These are phyloP conservation scores for Stereum hirsutum DNA, from an alignment of 1,284 basidiomycete genomes.

Conservation along the genomic window DNA sequence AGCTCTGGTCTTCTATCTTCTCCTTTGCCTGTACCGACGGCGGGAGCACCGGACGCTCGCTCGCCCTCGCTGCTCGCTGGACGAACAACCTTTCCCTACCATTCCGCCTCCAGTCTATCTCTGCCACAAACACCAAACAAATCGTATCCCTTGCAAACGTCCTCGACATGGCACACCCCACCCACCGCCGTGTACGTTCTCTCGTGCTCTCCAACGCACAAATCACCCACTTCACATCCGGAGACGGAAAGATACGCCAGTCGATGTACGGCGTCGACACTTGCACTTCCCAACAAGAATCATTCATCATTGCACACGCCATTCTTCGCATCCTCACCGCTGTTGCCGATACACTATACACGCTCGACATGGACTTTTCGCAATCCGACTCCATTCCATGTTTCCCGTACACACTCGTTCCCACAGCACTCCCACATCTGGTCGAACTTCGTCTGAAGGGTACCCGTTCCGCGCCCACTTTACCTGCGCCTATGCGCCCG, in stretches of 20 bases:
- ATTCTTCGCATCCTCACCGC: constrained; percentile 1
- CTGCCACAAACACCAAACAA: neutral
- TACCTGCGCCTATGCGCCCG: neutral
- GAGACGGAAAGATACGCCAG: neutral
- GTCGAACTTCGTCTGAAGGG: neutral
- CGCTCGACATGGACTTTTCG: constrained; percentile 1
- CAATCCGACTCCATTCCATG: neutral
- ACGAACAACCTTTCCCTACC: neutral
- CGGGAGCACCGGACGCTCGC: constrained; percentile 17
- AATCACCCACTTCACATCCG: neutral
- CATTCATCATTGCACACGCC: neutral
- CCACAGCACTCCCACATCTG: constrained; percentile 1
- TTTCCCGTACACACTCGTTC: constrained; percentile 2
- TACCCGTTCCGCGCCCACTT: neutral
- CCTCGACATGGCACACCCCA: neutral
- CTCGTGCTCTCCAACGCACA: neutral
- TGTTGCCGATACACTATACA: neutral
- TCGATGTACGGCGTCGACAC: neutral
- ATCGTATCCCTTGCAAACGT: neutral
- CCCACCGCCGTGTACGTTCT: neutral
- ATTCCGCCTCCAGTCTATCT: constrained; percentile 3
- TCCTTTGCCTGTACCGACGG: constrained; percentile 20
- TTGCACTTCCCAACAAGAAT: neutral
- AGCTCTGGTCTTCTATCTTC: constrained; percentile 15
- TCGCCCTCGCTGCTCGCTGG: constrained; percentile 18